These are phyloP conservation scores for Ceratocystis cubensis DNA, from an alignment of 2,329 filamentous ascomycete genomes.

Conservation along the genomic window DNA sequence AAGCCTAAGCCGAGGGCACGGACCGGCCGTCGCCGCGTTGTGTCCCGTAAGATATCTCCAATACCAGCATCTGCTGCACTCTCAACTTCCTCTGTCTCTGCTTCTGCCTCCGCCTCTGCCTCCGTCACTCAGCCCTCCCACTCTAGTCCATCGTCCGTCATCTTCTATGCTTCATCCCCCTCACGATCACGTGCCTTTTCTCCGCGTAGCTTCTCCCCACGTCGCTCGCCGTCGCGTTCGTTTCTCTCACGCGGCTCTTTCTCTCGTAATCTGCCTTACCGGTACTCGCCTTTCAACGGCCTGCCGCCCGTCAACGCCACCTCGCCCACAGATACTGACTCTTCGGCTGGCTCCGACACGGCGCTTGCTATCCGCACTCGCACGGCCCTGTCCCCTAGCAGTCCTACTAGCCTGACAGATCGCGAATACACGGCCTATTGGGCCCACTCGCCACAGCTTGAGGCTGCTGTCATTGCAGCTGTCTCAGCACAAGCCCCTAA, in stretches of 20 bases:
- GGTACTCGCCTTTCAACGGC: background rate
- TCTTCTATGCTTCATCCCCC: background rate
- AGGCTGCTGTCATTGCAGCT: slow-evolving; percentile 12
- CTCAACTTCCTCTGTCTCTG: background rate
- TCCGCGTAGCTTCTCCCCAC: background rate
- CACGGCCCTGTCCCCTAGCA: slow-evolving; percentile 12
- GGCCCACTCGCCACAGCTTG: slow-evolving; percentile 14
- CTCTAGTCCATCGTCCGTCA: background rate
- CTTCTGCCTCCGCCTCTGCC: background rate
- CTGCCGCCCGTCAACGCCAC: background rate
- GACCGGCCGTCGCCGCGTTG: background rate
- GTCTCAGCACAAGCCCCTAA: background rate
- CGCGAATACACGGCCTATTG: slow-evolving; percentile 10
- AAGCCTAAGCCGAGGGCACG: background rate
- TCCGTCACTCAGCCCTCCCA: background rate
- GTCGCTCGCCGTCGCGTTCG: background rate
- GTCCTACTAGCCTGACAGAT: slow-evolving; percentile 12
- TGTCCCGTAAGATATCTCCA: background rate
- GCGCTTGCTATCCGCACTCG: slow-evolving; percentile 10
- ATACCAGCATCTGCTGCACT: background rate
- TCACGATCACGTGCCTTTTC: background rate
- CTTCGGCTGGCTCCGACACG: background rate
- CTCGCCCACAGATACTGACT: background rate
- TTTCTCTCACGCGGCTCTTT: background rate
- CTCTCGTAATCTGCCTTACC: background rate